Evolutionary conservation across 371 early-diverging fungal species (phyloP).

Genomic region (Rhizopus microsporus): DNA sequence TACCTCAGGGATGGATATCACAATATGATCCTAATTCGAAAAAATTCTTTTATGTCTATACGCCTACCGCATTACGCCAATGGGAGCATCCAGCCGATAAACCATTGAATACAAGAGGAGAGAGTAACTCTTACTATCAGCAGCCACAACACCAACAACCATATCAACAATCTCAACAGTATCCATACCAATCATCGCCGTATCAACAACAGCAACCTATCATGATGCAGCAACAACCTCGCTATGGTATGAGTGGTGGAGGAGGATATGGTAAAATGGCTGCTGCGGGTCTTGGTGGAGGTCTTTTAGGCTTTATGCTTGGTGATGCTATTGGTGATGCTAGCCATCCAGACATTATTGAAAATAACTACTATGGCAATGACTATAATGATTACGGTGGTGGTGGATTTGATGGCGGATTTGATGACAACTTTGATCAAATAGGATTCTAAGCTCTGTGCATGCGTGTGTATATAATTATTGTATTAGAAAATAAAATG

Average conservation of each 20-base stretch:
- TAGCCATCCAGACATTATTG: slow-evolving; percentile 26
- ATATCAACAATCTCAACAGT: slow-evolving; percentile 18
- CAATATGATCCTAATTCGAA: slow-evolving; percentile 42
- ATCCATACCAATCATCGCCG: slow-evolving; percentile 23
- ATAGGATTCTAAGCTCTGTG: neutral
- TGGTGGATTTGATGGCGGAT: slow-evolving; percentile 20
- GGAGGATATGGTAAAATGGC: slow-evolving; percentile 32
- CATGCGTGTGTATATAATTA: too few relatives aligned
- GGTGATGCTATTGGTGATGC: slow-evolving; percentile 35
- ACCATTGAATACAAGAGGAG: slow-evolving; percentile 23
- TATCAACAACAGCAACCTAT: slow-evolving; percentile 12
- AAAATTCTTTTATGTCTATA: slow-evolving; percentile 51
- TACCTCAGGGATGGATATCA: slow-evolving; percentile 48
- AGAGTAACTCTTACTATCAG: slow-evolving; percentile 21
- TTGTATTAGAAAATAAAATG: too few relatives aligned
- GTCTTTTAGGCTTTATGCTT: slow-evolving; percentile 37
- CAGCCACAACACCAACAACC: slow-evolving; percentile 24
- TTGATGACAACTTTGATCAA: slow-evolving; percentile 1
- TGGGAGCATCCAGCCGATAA: slow-evolving; percentile 53
- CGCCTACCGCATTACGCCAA: slow-evolving; percentile 46
- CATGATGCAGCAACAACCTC: slow-evolving; percentile 10
- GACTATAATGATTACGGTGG: slow-evolving; percentile 33
- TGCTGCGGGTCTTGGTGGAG: slow-evolving; percentile 42
- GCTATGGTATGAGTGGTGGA: slow-evolving; percentile 9
- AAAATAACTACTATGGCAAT: slow-evolving; percentile 38